A percentile compares a stretch with the other conserved stretches of the same genome.
Conservation (phyloP, 2,329 filamentous ascomycete genomes). For the Metarhizium rileyi region DNA sequence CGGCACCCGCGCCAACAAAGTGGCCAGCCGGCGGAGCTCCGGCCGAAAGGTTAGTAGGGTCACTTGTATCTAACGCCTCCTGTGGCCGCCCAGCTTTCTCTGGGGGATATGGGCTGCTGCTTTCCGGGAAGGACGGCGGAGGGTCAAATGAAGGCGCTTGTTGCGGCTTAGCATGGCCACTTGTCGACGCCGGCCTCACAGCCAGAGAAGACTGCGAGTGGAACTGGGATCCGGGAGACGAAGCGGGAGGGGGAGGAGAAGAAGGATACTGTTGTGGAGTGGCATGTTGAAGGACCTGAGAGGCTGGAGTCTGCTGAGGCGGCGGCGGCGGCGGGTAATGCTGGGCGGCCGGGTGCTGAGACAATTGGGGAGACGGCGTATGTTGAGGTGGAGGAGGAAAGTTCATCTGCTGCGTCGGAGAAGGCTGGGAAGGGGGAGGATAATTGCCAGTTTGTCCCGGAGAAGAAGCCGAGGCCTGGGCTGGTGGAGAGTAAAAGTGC, state of each 20-base stretch:
- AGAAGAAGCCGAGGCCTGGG: slow-evolving; percentile 15
- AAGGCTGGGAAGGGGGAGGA: slow-evolving; percentile 16
- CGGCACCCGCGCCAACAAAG: slow-evolving; percentile 53
- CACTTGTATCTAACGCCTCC: slow-evolving; percentile 14
- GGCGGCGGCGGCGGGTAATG: slow-evolving; percentile 19
- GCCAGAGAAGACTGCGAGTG: slow-evolving; percentile 12
- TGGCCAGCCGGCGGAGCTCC: slow-evolving; percentile 37
- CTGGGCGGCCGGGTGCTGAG: slow-evolving; percentile 13
- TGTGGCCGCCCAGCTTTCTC: slow-evolving; percentile 19
- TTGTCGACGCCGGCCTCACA: slow-evolving; percentile 16
- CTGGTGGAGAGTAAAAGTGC: slow-evolving; percentile 31
- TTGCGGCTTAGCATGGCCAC: slow-evolving; percentile 10
- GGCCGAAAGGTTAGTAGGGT: slow-evolving; percentile 23
- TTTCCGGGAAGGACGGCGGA: slow-evolving; percentile 15
- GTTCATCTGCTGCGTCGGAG: slow-evolving; percentile 9
- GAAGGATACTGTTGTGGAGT: slow-evolving; percentile 12
- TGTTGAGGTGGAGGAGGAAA: slow-evolving; percentile 23
- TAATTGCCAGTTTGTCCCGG: slow-evolving; percentile 14
- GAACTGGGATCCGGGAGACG: neutral
- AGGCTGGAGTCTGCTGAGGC: slow-evolving; percentile 14
- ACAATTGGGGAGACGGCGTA: slow-evolving; percentile 21
- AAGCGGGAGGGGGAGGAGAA: slow-evolving; percentile 6
- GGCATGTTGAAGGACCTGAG: slow-evolving; percentile 9
- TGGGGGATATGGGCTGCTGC: slow-evolving; percentile 14
- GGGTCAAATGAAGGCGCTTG: slow-evolving; percentile 19